Evolutionary conservation across 169 alveolate genomes (phyloP).

Genomic region (Plasmodium yoelii): DNA sequence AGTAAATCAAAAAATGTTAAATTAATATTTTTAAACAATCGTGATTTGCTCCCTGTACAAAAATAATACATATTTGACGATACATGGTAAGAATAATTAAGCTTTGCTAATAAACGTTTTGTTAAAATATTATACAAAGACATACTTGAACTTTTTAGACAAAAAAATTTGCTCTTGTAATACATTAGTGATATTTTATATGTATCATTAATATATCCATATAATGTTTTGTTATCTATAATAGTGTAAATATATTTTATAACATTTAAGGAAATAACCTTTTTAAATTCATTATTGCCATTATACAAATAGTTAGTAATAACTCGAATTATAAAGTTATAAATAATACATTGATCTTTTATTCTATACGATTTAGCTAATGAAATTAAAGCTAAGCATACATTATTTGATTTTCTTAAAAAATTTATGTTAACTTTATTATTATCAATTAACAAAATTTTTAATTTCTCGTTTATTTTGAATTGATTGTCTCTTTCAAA

Average conservation of each 20-base stretch:
- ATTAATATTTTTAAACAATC: conserved; percentile 72
- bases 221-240: conserved; percentile 73
- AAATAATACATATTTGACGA: conserved; percentile 75
- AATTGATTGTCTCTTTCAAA: conserved; percentile 9
- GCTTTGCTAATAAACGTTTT: conserved; percentile 62
- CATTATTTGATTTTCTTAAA: conserved; percentile 69
- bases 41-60: conserved; percentile 75
- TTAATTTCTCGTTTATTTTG: conserved; percentile 34
- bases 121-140: conserved; percentile 72
- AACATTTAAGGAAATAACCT: conserved; percentile 67
- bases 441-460: conserved; percentile 41
- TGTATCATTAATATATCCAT: conserved; percentile 70
- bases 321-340: conserved; percentile 65
- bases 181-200: conserved; percentile 65
- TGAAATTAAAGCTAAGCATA: conserved; percentile 68
- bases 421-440: conserved; percentile 49
- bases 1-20: conserved; percentile 70
- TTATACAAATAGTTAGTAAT: conserved; percentile 57
- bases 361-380: conserved; percentile 61
- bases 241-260: conserved; percentile 73
- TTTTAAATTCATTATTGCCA: conserved; percentile 70
- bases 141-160: conserved; percentile 72
- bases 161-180: conserved; percentile 67
- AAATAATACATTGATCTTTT: conserved; percentile 71
- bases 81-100: conserved; percentile 72